A percentile compares a stretch with the other conserved stretches of the same genome.
These are phyloP conservation scores for Saccharomycopsis hybrid DNA, from an alignment of 1,139 yeast species.

Conservation along the genomic window DNA sequence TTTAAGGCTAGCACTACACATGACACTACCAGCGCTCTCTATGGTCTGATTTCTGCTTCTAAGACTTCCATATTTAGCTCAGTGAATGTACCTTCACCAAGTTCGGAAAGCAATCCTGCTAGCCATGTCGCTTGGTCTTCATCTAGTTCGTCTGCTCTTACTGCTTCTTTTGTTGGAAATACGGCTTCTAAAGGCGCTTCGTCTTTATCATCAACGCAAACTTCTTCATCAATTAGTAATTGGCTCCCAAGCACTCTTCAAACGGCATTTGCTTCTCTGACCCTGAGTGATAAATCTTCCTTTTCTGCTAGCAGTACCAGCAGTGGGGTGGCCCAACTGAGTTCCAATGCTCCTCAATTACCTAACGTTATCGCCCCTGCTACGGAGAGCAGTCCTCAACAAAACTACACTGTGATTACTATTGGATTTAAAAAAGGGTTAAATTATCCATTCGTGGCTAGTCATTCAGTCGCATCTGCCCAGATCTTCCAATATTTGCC, in stretches of 20 bases:
- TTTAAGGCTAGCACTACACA: background rate
- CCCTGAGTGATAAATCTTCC: slow-evolving; percentile 7
- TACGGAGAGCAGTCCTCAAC: slow-evolving; percentile 25
- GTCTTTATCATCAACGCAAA: no score
- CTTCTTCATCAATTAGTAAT: slow-evolving; percentile 2
- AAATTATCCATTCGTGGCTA: slow-evolving; percentile 67
- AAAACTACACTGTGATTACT: slow-evolving; percentile 48
- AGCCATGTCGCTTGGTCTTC: slow-evolving; percentile 10
- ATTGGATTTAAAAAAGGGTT: slow-evolving; percentile 63
- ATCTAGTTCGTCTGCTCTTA: slow-evolving; percentile 25
- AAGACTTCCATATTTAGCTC: background rate
- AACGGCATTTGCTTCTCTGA: slow-evolving; percentile 8
- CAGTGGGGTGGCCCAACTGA: slow-evolving; percentile 28
- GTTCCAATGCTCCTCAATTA: slow-evolving; percentile 43
- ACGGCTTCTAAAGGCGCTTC: background rate
- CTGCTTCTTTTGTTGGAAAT: background rate
- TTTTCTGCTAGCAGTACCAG: slow-evolving; percentile 30
- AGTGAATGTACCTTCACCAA: slow-evolving; percentile 14
- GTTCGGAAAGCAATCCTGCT: slow-evolving; percentile 11
- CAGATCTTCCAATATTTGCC: slow-evolving; percentile 73
- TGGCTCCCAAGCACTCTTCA: slow-evolving; percentile 12
- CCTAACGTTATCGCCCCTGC: slow-evolving; percentile 68
- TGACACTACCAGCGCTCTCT: background rate
- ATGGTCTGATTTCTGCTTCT: background rate
- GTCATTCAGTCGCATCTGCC: slow-evolving; percentile 61